Percentiles rank a stretch among this genome's conserved stretches.
phyloP scores from a whole-genome alignment of 2,329 filamentous ascomycete species.

The Didymella keratinophila region DNA sequence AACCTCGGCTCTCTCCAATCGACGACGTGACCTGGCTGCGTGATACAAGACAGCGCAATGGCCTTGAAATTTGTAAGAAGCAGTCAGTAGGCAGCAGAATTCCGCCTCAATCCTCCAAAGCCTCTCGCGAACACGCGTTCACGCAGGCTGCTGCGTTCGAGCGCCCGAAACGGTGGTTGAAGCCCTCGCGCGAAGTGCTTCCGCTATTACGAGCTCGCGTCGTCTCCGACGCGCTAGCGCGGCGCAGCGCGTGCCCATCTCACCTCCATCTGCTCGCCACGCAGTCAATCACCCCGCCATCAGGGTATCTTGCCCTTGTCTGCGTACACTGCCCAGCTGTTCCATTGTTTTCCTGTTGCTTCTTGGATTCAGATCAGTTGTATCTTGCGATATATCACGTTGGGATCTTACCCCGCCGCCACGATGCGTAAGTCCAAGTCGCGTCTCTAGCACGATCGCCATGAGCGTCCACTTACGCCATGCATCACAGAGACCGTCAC shows the following conservation, averaged over 20 bases:
- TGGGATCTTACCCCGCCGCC: constrained; percentile 29
- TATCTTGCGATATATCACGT: constrained; percentile 20
- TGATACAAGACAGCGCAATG: not conserved
- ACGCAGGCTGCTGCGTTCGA: constrained; percentile 4
- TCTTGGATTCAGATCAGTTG: constrained; percentile 12
- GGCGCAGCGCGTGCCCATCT: no score
- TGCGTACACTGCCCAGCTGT: constrained; percentile 7
- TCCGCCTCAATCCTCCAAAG: not conserved
- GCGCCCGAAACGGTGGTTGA: constrained; percentile 1
- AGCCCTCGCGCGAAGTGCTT: no score
- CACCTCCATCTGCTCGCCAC: no score
- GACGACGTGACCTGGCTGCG: not conserved
- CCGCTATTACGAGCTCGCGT: no score
- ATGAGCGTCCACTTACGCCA: constrained; percentile 30
- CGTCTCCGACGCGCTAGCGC: no score
- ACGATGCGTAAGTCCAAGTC: constrained; percentile 37
- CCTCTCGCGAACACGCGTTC: constrained; percentile 3
- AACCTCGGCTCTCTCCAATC: not conserved
- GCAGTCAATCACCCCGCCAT: constrained; percentile 22
- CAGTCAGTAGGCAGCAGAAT: constrained; percentile 7
- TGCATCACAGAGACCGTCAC: constrained; percentile 19
- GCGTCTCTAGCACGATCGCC: constrained; percentile 30
- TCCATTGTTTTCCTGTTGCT: constrained; percentile 1
- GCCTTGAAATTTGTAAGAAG: not conserved
- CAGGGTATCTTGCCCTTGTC: constrained; percentile 17